Evolutionary conservation across 2,329 filamentous ascomycete species (phyloP).

Genomic region (Aspergillus versicolor): DNA sequence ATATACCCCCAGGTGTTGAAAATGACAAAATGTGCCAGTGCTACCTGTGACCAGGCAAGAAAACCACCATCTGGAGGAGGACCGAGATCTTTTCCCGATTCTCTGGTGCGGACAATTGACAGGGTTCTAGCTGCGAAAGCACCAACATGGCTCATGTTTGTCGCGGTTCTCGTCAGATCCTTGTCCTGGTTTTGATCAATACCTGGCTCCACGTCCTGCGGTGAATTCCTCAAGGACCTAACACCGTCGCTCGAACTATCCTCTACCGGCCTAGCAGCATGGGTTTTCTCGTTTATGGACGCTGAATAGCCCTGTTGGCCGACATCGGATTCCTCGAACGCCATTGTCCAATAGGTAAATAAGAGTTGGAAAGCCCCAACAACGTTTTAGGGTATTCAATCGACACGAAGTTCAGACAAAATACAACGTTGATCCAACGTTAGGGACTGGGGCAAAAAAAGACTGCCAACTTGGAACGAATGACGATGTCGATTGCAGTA

Average conservation of each 20-base stretch:
- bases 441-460: neutral
- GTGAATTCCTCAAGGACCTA: slow-evolving; percentile 5
- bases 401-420: neutral
- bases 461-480: neutral
- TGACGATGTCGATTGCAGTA: neutral
- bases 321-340: neutral
- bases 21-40: slow-evolving; percentile 53
- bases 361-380: neutral
- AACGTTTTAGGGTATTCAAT: neutral
- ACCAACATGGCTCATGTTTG: slow-evolving; percentile 27
- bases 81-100: slow-evolving; percentile 36
- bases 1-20: slow-evolving; percentile 59
- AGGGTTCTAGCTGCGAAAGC: slow-evolving; percentile 30
- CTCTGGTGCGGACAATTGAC: slow-evolving; percentile 38
- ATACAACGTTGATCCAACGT: neutral
- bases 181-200: slow-evolving; percentile 13
- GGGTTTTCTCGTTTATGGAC: slow-evolving; percentile 2
- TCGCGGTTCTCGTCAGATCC: slow-evolving; percentile 22
- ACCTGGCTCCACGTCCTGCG: slow-evolving; percentile 22
- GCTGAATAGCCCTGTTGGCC: neutral
- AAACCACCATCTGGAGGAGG: slow-evolving; percentile 53
- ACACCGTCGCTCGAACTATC: slow-evolving; percentile 12
- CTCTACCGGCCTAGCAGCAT: neutral
- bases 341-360: slow-evolving; percentile 4
- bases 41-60: slow-evolving; percentile 57